Percentiles rank a stretch among this genome's conserved stretches.
phyloP scores from a whole-genome alignment of 164 flowering plant species.

The Nelumbo lutea region DNA sequence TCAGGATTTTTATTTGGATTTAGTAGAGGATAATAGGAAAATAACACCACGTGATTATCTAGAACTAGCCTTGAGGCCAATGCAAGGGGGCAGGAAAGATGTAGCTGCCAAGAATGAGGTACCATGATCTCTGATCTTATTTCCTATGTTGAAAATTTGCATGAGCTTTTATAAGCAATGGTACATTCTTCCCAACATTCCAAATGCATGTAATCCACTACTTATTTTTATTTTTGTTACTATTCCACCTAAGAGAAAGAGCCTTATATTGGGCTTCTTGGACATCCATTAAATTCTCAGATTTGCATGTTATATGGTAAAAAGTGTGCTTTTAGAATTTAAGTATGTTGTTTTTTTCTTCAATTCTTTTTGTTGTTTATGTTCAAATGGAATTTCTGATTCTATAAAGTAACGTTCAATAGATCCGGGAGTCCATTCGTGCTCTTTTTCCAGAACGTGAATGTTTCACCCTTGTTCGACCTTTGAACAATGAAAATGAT shows the following conservation, averaged over 20 bases:
- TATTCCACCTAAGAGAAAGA: conserved; percentile 2
- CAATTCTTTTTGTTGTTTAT: conserved; percentile 2
- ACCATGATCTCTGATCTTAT: conserved; percentile 1
- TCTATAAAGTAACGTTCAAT: conserved; percentile 13
- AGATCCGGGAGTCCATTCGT: conserved; percentile 95
- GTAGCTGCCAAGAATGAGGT: conserved; percentile 92
- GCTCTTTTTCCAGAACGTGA: conserved; percentile 98
- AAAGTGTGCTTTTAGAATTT: neutral
- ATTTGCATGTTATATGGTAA: neutral
- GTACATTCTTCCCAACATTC: neutral
- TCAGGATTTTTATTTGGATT: conserved; percentile 91
- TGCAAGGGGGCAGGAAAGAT: conserved; percentile 76
- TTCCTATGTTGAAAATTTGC: neutral
- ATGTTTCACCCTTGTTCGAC: conserved; percentile 93
- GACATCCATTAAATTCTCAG: neutral
- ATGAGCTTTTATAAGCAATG: neutral
- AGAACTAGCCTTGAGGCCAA: conserved; percentile 88
- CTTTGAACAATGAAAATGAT: conserved; percentile 76
- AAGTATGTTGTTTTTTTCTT: neutral
- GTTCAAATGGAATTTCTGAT: conserved; percentile 17
- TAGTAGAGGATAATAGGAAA: conserved; percentile 75
- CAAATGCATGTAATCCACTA: neutral
- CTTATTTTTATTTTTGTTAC: neutral
- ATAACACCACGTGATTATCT: conserved; percentile 98
- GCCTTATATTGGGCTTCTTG: neutral